These are phyloP conservation scores for Thalassiosira livingstoniorum DNA, from an alignment of 352 stramenopile genomes.

Conservation along the genomic window DNA sequence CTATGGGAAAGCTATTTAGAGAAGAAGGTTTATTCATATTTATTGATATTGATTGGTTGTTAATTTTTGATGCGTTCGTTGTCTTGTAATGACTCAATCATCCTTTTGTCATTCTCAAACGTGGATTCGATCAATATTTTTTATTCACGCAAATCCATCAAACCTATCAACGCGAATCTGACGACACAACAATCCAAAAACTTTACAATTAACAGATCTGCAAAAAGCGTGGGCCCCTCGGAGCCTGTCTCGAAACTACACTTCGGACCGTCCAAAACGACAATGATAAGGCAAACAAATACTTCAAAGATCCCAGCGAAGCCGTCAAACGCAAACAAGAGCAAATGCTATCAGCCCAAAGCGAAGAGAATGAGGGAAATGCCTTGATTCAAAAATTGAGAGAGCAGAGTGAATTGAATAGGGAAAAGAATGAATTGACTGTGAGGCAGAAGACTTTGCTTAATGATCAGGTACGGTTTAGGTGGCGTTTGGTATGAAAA, in stretches of 20 bases:
- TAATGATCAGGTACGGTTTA: slow-evolving; percentile 68
- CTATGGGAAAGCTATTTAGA: no score
- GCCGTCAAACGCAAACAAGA: slow-evolving; percentile 58
- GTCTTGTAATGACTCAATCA: no score
- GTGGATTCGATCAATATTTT: no score
- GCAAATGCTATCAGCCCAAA: slow-evolving; percentile 20
- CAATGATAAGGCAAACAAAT: slow-evolving; percentile 80
- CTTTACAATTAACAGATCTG: slow-evolving; percentile 72
- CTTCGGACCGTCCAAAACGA: slow-evolving; percentile 75
- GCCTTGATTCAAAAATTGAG: slow-evolving; percentile 74
- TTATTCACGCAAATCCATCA: no score
- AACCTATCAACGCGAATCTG: no score
- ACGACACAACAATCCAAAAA: slow-evolving; percentile 31
- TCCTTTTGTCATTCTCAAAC: no score
- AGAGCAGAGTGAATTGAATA: slow-evolving; percentile 76
- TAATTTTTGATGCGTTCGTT: no score
- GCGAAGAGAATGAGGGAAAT: slow-evolving; percentile 67
- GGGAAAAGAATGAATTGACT: slow-evolving; percentile 77
- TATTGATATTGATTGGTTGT: no score
- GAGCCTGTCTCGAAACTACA: slow-evolving; percentile 75
- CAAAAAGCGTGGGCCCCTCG: slow-evolving; percentile 77
- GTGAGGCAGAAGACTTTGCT: slow-evolving; percentile 76
- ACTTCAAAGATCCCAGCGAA: slow-evolving; percentile 71
- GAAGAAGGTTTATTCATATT: no score
- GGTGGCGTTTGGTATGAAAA: no score